Percentiles rank a stretch among this genome's conserved stretches.
Conservation (phyloP, 192 early-diverging fungal genomes). For the Jimgerdemannia lactiflua region DNA sequence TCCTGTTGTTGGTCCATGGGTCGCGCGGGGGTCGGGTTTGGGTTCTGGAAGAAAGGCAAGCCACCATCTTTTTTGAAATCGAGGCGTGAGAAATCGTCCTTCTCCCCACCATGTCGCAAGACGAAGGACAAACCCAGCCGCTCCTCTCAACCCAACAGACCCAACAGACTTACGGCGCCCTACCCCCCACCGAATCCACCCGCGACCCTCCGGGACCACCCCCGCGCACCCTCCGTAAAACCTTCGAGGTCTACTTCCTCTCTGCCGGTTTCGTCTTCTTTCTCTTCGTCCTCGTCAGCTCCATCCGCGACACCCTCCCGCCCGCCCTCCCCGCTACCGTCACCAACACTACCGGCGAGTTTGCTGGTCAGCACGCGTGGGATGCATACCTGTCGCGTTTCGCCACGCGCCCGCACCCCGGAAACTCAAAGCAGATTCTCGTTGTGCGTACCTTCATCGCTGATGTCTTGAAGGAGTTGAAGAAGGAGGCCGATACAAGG, state of each 20-base stretch:
- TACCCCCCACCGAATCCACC: neutral
- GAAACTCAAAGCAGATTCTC: constrained; percentile 11
- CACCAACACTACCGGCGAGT: constrained; percentile 5
- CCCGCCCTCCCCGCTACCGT: neutral
- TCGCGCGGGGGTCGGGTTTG: too few relatives aligned
- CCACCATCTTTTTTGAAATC: too few relatives aligned
- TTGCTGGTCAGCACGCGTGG: constrained; percentile 29
- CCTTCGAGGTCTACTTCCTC: neutral
- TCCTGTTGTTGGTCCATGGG: too few relatives aligned
- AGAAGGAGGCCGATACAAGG: constrained; percentile 13
- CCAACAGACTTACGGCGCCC: neutral
- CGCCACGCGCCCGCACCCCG: constrained; percentile 23
- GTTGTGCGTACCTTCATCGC: neutral
- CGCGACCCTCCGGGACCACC: neutral
- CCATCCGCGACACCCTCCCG: neutral
- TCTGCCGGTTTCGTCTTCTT: neutral
- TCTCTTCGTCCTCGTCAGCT: neutral
- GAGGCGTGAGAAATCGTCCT: too few relatives aligned
- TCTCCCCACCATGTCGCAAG: neutral
- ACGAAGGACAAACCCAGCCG: neutral
- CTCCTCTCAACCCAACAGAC: neutral
- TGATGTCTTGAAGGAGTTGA: constrained; percentile 18
- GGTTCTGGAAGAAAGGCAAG: too few relatives aligned
- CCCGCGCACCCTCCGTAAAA: neutral
- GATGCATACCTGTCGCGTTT: constrained; percentile 26